phyloP scores from a whole-genome alignment of 345 rosid genomes.

The Litchi chinensis region DNA sequence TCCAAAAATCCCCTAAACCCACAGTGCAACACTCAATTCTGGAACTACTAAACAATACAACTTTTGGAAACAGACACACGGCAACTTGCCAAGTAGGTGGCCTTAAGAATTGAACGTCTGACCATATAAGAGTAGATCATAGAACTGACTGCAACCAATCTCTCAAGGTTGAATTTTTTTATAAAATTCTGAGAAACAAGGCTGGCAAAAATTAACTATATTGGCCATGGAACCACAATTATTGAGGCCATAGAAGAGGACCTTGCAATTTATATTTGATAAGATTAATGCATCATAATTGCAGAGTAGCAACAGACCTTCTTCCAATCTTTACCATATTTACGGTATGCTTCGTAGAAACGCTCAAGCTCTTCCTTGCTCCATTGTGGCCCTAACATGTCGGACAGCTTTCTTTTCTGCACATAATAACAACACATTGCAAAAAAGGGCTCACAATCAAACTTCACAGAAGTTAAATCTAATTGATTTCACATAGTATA shows the following conservation, averaged over 20 bases:
- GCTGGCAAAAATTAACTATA: neutral
- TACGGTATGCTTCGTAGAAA: conserved; percentile 77
- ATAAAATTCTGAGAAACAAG: neutral
- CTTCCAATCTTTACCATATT: conserved; percentile 79
- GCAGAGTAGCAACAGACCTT: conserved; percentile 49
- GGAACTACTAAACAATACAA: too few relatives aligned
- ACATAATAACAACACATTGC: neutral
- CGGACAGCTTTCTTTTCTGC: conserved; percentile 80
- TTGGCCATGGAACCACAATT: conserved; percentile 4
- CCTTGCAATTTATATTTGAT: neutral
- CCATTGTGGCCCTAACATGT: conserved; percentile 89
- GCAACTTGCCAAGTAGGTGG: neutral
- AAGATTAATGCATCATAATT: neutral
- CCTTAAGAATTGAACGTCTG: neutral
- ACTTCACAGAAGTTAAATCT: neutral
- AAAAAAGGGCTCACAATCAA: neutral
- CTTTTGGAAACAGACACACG: neutral
- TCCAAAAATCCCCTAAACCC: neutral
- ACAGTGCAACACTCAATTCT: neutral
- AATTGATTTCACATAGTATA: conserved; percentile 6
- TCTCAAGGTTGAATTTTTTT: neutral
- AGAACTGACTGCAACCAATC: neutral
- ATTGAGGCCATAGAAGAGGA: neutral
- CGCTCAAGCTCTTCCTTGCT: conserved; percentile 73
- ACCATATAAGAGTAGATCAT: neutral